Base-by-base conservation (phyloP, 1,139 yeast genomes). In the Pneumocystis murina region DNA sequence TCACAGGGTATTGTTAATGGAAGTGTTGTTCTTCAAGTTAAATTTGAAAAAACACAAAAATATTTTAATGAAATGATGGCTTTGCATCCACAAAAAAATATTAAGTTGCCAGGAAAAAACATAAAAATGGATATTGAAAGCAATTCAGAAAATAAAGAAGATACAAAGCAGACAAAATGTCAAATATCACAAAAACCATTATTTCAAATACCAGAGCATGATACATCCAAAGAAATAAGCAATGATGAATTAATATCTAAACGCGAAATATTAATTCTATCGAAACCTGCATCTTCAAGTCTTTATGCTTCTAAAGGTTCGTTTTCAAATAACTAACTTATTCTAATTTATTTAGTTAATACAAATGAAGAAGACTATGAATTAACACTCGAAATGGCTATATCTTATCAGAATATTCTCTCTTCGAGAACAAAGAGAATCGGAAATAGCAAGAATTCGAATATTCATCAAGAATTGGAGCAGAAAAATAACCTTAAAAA, bases 311-410 rank as follows among this genome's bases (percentile, higher is more conserved):
- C 48, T 39, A 30, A 30, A 61, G 40, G 61, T 61, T 38, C 36
- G 10, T 30, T 38, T 61, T 61, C 6, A 58, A 30, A 30, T 20
- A 20, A 30, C 14, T 43, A 57, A 12, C 20, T 16, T 24, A 38
- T 61, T 30, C n/a, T 38, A 33, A 20, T 40, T n/a, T 54, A 33
- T 38, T 24, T 35, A 40, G 40, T 43, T 55, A 54, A 62, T 33
- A 63, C 63, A 30, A 65, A 59, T 24, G 65, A 64, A 28, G 59
- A 38, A 30, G 59, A 58, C 30, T 64, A 64, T 39, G 66, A 64
- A 17, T 28, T 64, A n/a, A 64, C 66, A 24, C 40, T 36, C 0
- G 62, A 61, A 59, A 62, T 59, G 58, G 66, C 66, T 12, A 61
- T 59, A 36, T 62, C 24, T 16, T 64, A 64, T 55, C 66, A 64